phyloP scores from a whole-genome alignment of 75 land plant genomes.

The Cunninghamia lanceolata region DNA sequence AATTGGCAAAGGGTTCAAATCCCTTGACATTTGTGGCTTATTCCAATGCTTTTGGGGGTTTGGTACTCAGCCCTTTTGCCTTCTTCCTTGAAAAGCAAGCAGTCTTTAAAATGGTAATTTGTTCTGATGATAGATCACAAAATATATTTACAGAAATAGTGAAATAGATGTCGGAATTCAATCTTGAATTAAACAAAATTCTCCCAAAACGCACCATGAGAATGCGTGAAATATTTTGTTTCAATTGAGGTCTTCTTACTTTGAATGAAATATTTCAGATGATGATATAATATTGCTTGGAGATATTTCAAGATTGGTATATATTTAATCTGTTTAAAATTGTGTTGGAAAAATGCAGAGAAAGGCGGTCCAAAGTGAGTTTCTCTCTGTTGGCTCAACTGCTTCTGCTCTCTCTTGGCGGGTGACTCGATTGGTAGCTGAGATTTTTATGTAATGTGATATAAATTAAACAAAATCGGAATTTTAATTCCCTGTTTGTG shows the following conservation, averaged over 20 bases:
- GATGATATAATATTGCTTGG: neutral
- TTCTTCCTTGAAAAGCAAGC: constrained; percentile 1
- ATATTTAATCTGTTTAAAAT: neutral
- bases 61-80: neutral
- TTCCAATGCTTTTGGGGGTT: neutral
- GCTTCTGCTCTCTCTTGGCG: constrained; percentile 39
- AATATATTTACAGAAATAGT: neutral
- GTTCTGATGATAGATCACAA: neutral
- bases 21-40: neutral
- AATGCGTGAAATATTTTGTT: too few species aligned
- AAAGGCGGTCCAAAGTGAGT: constrained; percentile 37
- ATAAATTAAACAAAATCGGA: neutral
- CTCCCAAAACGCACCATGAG: too few species aligned
- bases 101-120: neutral
- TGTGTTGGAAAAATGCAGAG: constrained; percentile 18
- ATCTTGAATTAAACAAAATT: too few species aligned
- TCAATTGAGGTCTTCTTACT: neutral
- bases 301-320: neutral
- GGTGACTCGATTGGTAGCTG: constrained; percentile 21
- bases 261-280: neutral
- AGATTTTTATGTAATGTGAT: neutral
- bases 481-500: neutral
- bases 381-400: constrained; percentile 23
- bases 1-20: neutral
- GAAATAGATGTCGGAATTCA: neutral